phyloP scores from a whole-genome alignment of 2,329 filamentous ascomycete species.

The Colletotrichum magnum region DNA sequence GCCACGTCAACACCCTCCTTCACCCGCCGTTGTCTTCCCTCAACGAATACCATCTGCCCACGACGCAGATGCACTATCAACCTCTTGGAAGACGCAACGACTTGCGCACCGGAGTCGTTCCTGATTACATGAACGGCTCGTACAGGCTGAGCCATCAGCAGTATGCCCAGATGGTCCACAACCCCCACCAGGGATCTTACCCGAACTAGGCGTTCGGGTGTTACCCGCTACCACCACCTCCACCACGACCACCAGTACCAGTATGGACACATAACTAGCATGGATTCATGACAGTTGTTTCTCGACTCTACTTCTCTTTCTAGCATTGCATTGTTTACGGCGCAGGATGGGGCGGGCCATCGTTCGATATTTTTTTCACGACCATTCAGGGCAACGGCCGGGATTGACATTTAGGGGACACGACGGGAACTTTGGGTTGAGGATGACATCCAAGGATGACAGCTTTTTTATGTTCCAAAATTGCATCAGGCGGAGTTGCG shows the following conservation, averaged over 20 bases:
- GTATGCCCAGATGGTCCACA: constrained; percentile 39
- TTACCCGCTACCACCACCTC: neutral
- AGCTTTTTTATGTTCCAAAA: constrained; percentile 11
- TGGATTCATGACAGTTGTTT: neutral
- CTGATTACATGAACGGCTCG: constrained; percentile 63
- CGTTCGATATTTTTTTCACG: constrained; percentile 21
- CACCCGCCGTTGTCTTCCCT: constrained; percentile 87
- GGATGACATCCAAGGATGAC: constrained; percentile 27
- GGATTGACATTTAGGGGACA: constrained; percentile 19
- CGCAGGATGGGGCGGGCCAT: constrained; percentile 38
- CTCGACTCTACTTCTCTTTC: constrained; percentile 26
- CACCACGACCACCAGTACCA: neutral
- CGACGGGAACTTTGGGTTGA: constrained; percentile 20
- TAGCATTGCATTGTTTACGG: constrained; percentile 41
- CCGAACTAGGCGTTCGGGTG: constrained; percentile 50
- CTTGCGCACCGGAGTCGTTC: constrained; percentile 79
- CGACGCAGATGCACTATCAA: constrained; percentile 87
- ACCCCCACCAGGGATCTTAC: constrained; percentile 50
- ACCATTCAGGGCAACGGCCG: constrained; percentile 15
- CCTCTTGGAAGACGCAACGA: constrained; percentile 79
- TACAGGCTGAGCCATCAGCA: constrained; percentile 32
- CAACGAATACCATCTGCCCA: constrained; percentile 77
- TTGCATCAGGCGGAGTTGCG: constrained; percentile 39
- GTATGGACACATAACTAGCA: constrained; percentile 4
- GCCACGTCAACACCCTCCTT: constrained; percentile 90